Base-by-base conservation (phyloP, 306 rosid genomes). In the Malus orientalis region DNA sequence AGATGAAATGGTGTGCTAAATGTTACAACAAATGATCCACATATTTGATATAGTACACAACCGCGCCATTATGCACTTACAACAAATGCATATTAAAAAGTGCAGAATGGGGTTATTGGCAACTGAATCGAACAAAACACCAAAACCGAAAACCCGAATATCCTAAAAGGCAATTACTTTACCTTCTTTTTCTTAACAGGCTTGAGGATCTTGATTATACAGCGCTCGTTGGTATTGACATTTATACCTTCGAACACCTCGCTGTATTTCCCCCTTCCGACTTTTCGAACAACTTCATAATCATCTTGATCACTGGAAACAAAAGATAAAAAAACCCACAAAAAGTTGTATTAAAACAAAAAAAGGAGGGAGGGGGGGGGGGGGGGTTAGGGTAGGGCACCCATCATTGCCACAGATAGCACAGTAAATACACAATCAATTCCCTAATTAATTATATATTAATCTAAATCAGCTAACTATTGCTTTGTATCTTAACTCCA, bases 111-210 rank as follows among this genome's bases (percentile, higher is more conserved):
- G 38, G 20, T 18, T 32, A 64, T 70, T 51, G 32, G 19, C 42
- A 70, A 49, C 59, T 15, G 23, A 70, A 27, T 27, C 42, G 30
- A 36, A 49, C 23, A 47, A 69, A 69, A 15, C 57, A 69, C 22
- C 59, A 47, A 25, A 22, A 73, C 38, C 11, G 23, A 38, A 40
- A 74, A 74, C 45, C 45, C 45, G 20, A 74, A 18, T 60, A 4
- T 42, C 12, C 36, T 20, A 9, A 38, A n/a, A 27, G 45, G 53
- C 13, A 36, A 44, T 74, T 42, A 30, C 11, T 15, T 32, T 40
- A 89, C 97, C 96, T 93, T 95, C 96, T 95, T 95, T 83, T 95
- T 95, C 96, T 95, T 95, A 14, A 95, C 98, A 78, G 98, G 98
- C 92, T 95, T 95, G 79, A 95, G 97, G 82, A 92, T 95, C 93